Evolutionary conservation across 2,329 filamentous ascomycete genomes (phyloP).

Genomic region (Zymoseptoria passerinii): DNA sequence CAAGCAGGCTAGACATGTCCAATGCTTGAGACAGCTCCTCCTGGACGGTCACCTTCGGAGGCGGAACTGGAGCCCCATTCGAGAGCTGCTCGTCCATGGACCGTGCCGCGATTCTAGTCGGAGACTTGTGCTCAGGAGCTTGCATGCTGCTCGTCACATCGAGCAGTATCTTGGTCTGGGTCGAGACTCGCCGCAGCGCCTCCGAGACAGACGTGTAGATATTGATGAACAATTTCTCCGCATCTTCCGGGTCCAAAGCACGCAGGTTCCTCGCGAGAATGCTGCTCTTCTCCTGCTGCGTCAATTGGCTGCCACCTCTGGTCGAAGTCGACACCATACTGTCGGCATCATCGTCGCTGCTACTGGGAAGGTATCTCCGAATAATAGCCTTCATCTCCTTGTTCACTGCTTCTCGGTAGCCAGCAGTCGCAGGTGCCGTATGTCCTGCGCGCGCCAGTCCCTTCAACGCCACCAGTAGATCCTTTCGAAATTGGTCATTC

Average conservation of each 20-base stretch:
- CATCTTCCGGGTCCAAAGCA: constrained; percentile 72
- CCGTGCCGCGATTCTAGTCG: constrained; percentile 16
- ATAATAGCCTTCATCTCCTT: constrained; percentile 83
- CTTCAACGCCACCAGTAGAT: constrained; percentile 61
- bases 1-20: constrained; percentile 68
- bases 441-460: constrained; percentile 77
- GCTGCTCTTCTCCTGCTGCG: constrained; percentile 81
- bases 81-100: constrained; percentile 34
- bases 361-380: constrained; percentile 76
- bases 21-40: constrained; percentile 69
- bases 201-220: constrained; percentile 87
- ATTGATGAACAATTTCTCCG: constrained; percentile 70
- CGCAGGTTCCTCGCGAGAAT: constrained; percentile 82
- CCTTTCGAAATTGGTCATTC: constrained; percentile 60
- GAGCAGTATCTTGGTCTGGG: constrained; percentile 88
- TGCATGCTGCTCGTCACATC: constrained; percentile 77
- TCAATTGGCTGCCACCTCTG: constrained; percentile 57
- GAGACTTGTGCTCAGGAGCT: constrained; percentile 28
- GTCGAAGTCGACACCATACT: constrained; percentile 83
- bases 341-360: constrained; percentile 86
- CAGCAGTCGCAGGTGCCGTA: constrained; percentile 69
- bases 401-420: constrained; percentile 74
- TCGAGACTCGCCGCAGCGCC: constrained; percentile 72
- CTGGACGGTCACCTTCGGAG: constrained; percentile 37
- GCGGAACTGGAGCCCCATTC: constrained; percentile 15